Conservation (phyloP, 78 protist species). For the Dictyostelium brefeldianum region DNA sequence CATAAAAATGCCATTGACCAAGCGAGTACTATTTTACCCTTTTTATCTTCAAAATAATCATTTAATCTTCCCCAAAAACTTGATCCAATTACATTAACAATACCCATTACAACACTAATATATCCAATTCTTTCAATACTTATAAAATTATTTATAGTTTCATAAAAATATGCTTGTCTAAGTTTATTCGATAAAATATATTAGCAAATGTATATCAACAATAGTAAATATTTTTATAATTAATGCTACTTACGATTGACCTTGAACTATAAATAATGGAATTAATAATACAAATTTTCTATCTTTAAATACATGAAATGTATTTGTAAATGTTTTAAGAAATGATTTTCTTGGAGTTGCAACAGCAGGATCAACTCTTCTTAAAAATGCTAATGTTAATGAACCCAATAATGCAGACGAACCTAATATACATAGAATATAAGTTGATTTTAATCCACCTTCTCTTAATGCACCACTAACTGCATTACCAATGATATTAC, state of each 20-base stretch:
- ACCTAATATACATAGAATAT: background rate
- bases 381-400: background rate
- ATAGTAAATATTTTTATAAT: too few relatives aligned
- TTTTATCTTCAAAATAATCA: background rate
- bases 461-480: conserved; percentile 12
- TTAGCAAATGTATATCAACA: background rate
- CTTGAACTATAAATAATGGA: conserved; percentile 43
- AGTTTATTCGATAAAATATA: background rate
- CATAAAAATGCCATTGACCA: background rate
- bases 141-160: conserved; percentile 11
- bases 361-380: background rate
- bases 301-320: background rate
- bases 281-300: conserved; percentile 8
- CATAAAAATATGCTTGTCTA: conserved; percentile 49
- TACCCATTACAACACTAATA: conserved; percentile 30
- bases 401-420: background rate
- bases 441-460: background rate
- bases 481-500: conserved; percentile 53
- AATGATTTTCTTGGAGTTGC: background rate
- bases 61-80: conserved; percentile 20
- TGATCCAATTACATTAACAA: conserved; percentile 5
- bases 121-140: conserved; percentile 32
- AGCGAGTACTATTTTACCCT: conserved; percentile 1
- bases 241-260: conserved; percentile 38
- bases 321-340: background rate